Evolutionary conservation across 768 basidiomycete species (phyloP).

Genomic region (Agrocybe chaxingu): DNA sequence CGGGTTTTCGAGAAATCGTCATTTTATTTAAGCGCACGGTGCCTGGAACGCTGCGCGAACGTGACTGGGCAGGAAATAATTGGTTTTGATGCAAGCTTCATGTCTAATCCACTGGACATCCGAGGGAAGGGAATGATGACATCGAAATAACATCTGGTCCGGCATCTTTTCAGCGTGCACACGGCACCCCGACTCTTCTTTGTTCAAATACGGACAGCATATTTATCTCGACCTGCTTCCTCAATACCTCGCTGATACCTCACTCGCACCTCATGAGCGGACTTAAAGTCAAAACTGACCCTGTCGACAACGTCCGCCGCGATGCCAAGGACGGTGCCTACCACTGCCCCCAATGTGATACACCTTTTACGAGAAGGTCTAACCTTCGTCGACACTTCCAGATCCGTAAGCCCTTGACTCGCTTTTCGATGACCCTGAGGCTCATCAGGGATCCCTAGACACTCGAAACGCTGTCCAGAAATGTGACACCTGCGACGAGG

Average conservation of each 20-base stretch:
- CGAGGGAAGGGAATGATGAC: conserved; percentile 6
- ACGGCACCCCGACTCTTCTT: conserved; percentile 2
- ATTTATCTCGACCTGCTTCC: conserved; percentile 8
- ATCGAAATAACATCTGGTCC: not conserved
- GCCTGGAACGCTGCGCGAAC: not conserved
- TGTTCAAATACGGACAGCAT: conserved; percentile 16
- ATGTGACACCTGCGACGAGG: conserved; percentile 23
- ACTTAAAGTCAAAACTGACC: conserved; percentile 15
- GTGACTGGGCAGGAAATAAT: not conserved
- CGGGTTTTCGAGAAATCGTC: too few relatives aligned
- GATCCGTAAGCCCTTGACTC: conserved; percentile 24
- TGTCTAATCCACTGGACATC: conserved; percentile 17
- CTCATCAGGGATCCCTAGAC: conserved; percentile 14
- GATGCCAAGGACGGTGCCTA: conserved; percentile 31
- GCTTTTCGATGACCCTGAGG: conserved; percentile 8
- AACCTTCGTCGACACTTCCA: conserved; percentile 33
- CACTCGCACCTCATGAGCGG: conserved; percentile 16
- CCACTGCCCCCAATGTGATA: conserved; percentile 32
- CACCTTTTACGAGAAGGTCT: conserved; percentile 33
- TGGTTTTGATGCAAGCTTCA: conserved; percentile 12
- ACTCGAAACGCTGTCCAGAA: conserved; percentile 22
- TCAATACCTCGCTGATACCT: conserved; percentile 6
- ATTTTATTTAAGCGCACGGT: too few relatives aligned
- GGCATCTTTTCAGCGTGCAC: conserved; percentile 1
- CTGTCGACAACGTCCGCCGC: conserved; percentile 29